Evolutionary conservation across 1,284 basidiomycete species (phyloP), one percentile per base, ranked within the genome.

Genomic region (Wolfiporia cocos): DNA sequence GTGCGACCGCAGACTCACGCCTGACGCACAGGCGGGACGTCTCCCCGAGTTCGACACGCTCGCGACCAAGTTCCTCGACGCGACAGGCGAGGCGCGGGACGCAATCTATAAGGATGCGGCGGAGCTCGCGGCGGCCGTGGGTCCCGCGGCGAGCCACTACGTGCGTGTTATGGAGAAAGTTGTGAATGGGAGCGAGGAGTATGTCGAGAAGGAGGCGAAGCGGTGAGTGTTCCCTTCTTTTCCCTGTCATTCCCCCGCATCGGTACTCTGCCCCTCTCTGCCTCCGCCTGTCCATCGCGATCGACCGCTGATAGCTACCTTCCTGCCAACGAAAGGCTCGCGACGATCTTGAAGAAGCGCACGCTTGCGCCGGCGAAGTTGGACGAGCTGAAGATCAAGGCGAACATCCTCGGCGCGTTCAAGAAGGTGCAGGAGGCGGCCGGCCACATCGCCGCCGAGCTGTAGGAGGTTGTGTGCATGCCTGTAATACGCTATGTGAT

Each of bases 311-410:
- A 4, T 14, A 5, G 4, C 40, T 9, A n/a, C n/a, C n/a, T n/a
- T n/a, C n/a, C n/a, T n/a, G n/a, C n/a, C n/a, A n/a, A n/a, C 46
- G 26, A 29, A 29, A 87, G 84, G n/a, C 63, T 88, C 47, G 67
- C 69, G 41, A 73, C 72, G 49, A 84, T 92, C 55, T 70, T 93
- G 45, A 68, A 70, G 58, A 92, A 91, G 69, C 76, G 81, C 44
- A 81, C 73, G 28, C 68, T 97, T 31, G 73, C 86, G 4, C 71
- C 77, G 0, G 65, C 73, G 40, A 97, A 98, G 68, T 69, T 94
- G 34, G 95, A 99, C 63, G 92, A 98, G 70, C 81, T 98, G 56
- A 89, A 92, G 67, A 78, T 88, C 63, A 95, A 94, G 72, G 74
- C 77, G 39, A 98, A 98, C 68, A 78, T 96, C 52, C 78, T 96